Base-by-base conservation (phyloP, 768 basidiomycete species). In the Rhodosporidiobolus odoratus region DNA sequence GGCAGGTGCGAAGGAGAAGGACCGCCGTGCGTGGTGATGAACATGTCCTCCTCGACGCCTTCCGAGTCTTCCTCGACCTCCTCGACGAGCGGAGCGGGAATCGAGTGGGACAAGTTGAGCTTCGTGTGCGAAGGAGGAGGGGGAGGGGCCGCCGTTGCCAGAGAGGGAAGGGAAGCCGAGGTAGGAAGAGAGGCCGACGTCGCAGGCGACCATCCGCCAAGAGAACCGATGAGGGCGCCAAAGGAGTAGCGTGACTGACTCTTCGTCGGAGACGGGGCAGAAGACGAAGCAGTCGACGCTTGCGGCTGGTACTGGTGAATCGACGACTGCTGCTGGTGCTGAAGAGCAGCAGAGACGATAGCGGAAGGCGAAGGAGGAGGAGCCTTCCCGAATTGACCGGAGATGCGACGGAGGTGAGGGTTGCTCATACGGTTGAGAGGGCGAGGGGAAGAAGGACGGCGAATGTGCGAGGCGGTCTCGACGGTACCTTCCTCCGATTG, bases 381-480 rank as follows among this genome's bases (percentile, higher is more conserved):
- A 0, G 69, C 58, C 30, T 62, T 60, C 23, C 62, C 66, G 62
- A 61, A 57, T 45, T 74, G 73, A 21, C 66, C 73, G 3, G 69
- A 71, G 48, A 68, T 43, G 34, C 69, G 69, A 27, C 69, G 69
- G 1, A 59, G 37, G 50, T 71, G 66, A 32, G 73, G 68, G 65
- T 64, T 62, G 25, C 4, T 9, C 41, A 74, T 27, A 10, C 63
- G 66, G 16, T 74, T 65, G 57, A 60, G 45, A 23, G 73, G 73
- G 4, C 73, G 73, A 19, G 73, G 73, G 34, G 67, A 71, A 4
- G 69, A 75, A 8, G 70, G 74, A n/a, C 74, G 69, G 37, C 74
- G 70, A 30, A 65, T n/a, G 69, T 74, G 73, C n/a, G 45, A 32
- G 23, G 62, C 62, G 12, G 58, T 43, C 17, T 57, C 65, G 60